Conservation (phyloP, 495 filamentous ascomycete species). For the Tuber microsphaerosporum region DNA sequence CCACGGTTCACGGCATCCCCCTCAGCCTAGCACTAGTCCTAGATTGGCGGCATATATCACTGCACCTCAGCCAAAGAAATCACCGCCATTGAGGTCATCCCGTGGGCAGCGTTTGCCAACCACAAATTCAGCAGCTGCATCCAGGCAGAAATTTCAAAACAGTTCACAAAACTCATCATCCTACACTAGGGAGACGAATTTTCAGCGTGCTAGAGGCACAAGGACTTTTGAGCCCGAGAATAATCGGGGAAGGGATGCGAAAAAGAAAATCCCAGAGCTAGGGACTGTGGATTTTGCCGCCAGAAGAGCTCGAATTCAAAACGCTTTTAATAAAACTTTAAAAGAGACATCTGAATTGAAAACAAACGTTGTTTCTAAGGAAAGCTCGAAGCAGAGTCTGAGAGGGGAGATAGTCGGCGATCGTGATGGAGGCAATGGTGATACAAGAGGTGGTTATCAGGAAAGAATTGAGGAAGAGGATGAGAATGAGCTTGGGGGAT, state of each 20-base stretch:
- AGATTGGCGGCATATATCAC: conserved; percentile 61
- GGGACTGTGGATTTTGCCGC: conserved; percentile 60
- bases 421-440: conserved; percentile 9
- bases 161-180: conserved; percentile 19
- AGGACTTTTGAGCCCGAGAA: conserved; percentile 33
- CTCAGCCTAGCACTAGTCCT: conserved; percentile 45
- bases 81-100: conserved; percentile 42
- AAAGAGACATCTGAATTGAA: conserved; percentile 53
- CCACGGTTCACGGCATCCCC: conserved; percentile 38
- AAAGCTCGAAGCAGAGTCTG: conserved; percentile 31
- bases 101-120: conserved; percentile 24
- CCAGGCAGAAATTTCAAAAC: conserved; percentile 35
- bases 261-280: conserved; percentile 43
- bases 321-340: conserved; percentile 57
- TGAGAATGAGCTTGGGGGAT: conserved; percentile 22
- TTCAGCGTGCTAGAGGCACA: conserved; percentile 28
- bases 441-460: conserved; percentile 29
- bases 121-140: conserved; percentile 16
- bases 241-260: conserved; percentile 40
- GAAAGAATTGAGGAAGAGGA: conserved; percentile 41
- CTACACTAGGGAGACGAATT: conserved; percentile 28
- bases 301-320: conserved; percentile 57
- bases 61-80: conserved; percentile 55
- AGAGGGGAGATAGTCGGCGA: conserved; percentile 32
- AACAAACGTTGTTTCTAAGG: conserved; percentile 23